phyloP scores from a whole-genome alignment of 257 asterid species.

The Verbena officinalis region DNA sequence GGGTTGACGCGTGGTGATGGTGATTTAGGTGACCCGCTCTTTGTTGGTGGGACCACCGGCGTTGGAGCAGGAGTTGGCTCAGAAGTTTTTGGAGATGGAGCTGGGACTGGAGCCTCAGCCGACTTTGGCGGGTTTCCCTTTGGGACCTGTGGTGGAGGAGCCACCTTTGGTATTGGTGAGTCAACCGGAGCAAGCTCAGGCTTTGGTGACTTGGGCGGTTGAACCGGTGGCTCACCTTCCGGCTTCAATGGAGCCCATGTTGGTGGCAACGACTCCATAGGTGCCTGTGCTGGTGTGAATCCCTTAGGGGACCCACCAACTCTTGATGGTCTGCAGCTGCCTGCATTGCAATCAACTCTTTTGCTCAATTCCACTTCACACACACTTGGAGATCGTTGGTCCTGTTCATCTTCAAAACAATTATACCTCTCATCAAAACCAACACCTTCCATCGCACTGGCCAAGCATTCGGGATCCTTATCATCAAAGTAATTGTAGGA shows the following conservation, averaged over 20 bases:
- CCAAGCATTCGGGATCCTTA: slow-evolving; percentile 45
- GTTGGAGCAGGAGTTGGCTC: slow-evolving; percentile 22
- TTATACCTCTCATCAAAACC: slow-evolving; percentile 42
- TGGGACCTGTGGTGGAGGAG: background rate
- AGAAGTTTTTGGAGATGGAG: background rate
- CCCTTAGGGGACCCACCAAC: slow-evolving; percentile 30
- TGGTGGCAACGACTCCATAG: background rate
- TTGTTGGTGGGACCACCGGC: background rate
- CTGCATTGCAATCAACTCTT: slow-evolving; percentile 49
- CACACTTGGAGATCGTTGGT: slow-evolving; percentile 49
- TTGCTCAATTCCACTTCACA: slow-evolving; percentile 42
- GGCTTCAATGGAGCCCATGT: slow-evolving; percentile 19
- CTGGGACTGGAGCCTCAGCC: background rate
- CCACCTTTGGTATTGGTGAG: background rate
- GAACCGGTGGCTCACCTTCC: background rate
- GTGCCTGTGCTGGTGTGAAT: background rate
- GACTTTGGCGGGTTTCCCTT: slow-evolving; percentile 25
- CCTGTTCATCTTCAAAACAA: slow-evolving; percentile 38
- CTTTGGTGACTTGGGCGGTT: background rate
- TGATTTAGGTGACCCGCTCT: background rate
- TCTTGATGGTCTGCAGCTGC: slow-evolving; percentile 41
- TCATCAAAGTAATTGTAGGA: slow-evolving; percentile 48
- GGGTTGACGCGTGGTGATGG: slow-evolving; percentile 23
- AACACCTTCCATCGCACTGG: slow-evolving; percentile 25
- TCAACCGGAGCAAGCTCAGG: slow-evolving; percentile 1